Base-by-base conservation (phyloP, 495 filamentous ascomycete species). In the Hypoxylon perforatum region DNA sequence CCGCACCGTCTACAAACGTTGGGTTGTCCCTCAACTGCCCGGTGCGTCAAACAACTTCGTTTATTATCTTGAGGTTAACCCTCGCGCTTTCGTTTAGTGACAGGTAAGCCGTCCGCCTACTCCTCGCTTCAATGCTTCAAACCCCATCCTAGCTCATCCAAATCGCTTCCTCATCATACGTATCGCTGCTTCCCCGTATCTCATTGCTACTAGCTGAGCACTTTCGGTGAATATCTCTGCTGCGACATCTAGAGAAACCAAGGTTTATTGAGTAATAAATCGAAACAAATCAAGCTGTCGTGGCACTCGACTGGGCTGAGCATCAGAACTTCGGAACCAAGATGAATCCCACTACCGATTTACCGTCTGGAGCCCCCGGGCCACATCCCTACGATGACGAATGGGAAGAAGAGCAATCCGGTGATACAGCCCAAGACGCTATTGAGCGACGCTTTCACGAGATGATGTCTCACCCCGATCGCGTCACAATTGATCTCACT, bases 361-460 rank as follows among this genome's bases (percentile, higher is more conserved):
- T 33, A 18, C 42, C 49, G 9, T 42, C 46, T 15, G 12, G 44
- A 22, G n/a, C 36, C 48, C 11, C 21, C 21, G 1, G 11, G 18
- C 14, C 23, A 1, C 11, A 49, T 10, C 4, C 4, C 8, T 14
- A 1, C 1, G 42, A 23, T n/a, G 5, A 33, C 19, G 49, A 4
- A 5, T 69, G 56, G 51, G 61, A 61, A 4, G 65, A 69, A 30
- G 56, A 61, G 33, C 41, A 21, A 21, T 46, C 60, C 5, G 35
- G 10, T 5, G 47, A 61, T 19, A 41, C 22, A 0, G 33, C 10
- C 11, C 66, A 69, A 28, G 60, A 55, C 15, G 57, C 22, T 11
- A 56, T 69, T 10, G 66, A 69, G 42, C 60, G 61, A 21, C 50
- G 61, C 17, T 57, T 69, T 36, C 50, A 52, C 15, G 61, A 61